Evolutionary conservation across 2,329 filamentous ascomycete species (phyloP), one percentile per base, ranked within the genome.

Genomic region (Diaporthe nobilis): DNA sequence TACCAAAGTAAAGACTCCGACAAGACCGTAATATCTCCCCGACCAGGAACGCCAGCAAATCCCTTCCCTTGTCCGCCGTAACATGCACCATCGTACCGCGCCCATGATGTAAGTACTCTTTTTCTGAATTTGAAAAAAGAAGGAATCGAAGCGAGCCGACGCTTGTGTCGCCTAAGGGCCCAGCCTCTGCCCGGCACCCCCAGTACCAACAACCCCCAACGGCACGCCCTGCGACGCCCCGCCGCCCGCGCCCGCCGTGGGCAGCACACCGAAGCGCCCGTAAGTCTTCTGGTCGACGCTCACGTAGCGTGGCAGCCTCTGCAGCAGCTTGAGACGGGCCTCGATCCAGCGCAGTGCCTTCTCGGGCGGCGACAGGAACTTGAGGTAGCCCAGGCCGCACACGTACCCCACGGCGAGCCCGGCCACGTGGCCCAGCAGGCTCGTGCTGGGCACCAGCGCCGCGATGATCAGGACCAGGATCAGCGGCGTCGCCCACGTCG

Each of bases 281-380:
- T 96, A 98, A 8, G 95, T 98, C 88, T 98, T 98, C 85, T 98
- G 96, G 81, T 98, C 96, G 22, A 98, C 93, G 74, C 94, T 97
- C 65, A 98, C 94, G 81, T 98, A 98, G 85, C 98, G 95, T 60
- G 96, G 96, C 37, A 98, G 85, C 76, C 95, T 90, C 28, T 92
- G 94, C 31, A 98, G 88, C 13, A 98, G 88, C 81, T 98, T 97
- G 76, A 98, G 86, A 82, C 96, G 97, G 25, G 91, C 91, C 85
- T 99, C 97, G 73, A 98, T 89, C 92, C 94, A 98, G 78, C 95
- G 90, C 74, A 98, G 87, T 39, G 94, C 90, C 90, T 94, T 94
- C 85, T 98, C 97, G 2, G 95, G 96, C 31, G 97, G 97, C 22
- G 95, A 94, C 55, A 98, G 89, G 81, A 97, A 93, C 83, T 95